Base-by-base conservation (phyloP, 176 grass and related monocot species). In the Otatea glauca region DNA sequence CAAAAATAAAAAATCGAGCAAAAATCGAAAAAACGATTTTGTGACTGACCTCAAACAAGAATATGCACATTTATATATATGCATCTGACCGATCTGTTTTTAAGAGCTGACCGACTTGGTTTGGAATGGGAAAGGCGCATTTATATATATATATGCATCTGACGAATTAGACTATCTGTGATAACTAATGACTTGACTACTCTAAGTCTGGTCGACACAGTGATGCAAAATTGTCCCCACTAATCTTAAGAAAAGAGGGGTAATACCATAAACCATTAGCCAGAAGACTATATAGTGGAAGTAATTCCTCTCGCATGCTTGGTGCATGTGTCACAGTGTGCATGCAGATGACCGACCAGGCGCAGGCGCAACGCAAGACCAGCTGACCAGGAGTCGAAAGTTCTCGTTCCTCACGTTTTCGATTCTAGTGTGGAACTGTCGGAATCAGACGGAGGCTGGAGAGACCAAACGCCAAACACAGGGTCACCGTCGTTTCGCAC, bases 341-440 rank as follows among this genome's bases (percentile, higher is more conserved):
- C 61, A 89, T 17, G 34, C 55, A 29, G 34, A 53, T 88, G 80
- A 71, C 80, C 43, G 64, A 68, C 60, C 76, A 4, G 11, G 65
- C 68, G 44, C 39, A 13, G 4, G 4, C 35, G 35, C 35, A 60
- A 3, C 15, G 49, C 49, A 21, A 11, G 56, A 80, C 75, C n/a
- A n/a, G n/a, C n/a, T n/a, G n/a, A n/a, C n/a, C 84, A 41, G 27
- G 34, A 17, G 49, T 1, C 5, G 49, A 17, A 5, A 1, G 49
- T 5, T 16, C 14, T 4, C 65, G 76, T 48, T 75, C 41, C 38
- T 24, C 7, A 7, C 51, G 18, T 37, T 60, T 17, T 59, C 49
- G 66, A 17, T 21, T 25, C 10, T 7, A 18, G 24, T 49, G 64
- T 69, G 38, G 23, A 69, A 27, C 39, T 16, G 54, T 37, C 51